A percentile compares a stretch with the other conserved stretches of the same genome.
Evolutionary conservation across 2,329 filamentous ascomycete species (phyloP).

Genomic region (Neopestalotiopsis sp.): DNA sequence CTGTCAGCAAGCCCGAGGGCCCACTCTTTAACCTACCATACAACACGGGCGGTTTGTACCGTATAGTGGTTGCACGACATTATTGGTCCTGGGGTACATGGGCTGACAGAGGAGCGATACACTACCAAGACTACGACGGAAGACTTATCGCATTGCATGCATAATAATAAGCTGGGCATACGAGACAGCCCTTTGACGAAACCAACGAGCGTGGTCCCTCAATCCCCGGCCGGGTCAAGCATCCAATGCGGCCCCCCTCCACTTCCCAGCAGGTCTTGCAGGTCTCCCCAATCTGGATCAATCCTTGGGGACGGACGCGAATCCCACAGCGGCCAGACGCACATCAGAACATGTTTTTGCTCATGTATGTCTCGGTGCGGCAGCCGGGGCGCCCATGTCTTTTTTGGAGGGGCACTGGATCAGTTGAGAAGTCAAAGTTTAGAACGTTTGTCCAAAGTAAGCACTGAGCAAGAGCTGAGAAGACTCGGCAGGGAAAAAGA

Average conservation of each 20-base stretch:
- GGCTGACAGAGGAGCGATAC: background rate
- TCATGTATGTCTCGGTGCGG: slow-evolving; percentile 10
- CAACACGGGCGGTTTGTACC: background rate
- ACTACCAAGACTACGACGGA: too few relatives aligned
- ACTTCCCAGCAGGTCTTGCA: background rate
- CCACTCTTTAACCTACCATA: slow-evolving; percentile 11
- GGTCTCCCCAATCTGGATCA: slow-evolving; percentile 1
- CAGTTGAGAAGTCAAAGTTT: slow-evolving; percentile 6
- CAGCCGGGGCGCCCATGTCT: slow-evolving; percentile 4
- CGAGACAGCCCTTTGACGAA: background rate
- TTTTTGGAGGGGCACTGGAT: background rate
- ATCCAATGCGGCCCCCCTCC: background rate
- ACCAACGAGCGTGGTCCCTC: background rate
- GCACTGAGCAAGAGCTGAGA: background rate
- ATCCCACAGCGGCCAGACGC: background rate
- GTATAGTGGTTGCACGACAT: slow-evolving; percentile 8
- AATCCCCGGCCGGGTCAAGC: slow-evolving; percentile 6
- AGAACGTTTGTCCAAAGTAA: slow-evolving; percentile 4
- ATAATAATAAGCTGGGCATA: background rate
- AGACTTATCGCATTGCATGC: background rate
- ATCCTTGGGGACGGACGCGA: background rate
- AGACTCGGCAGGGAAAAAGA: background rate
- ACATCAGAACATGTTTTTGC: slow-evolving; percentile 4
- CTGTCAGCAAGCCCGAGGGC: background rate
- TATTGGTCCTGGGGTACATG: slow-evolving; percentile 7